A percentile compares a stretch with the other conserved stretches of the same genome.
Evolutionary conservation across 2,329 filamentous ascomycete species (phyloP).

Genomic region (Alternaria gaisen): DNA sequence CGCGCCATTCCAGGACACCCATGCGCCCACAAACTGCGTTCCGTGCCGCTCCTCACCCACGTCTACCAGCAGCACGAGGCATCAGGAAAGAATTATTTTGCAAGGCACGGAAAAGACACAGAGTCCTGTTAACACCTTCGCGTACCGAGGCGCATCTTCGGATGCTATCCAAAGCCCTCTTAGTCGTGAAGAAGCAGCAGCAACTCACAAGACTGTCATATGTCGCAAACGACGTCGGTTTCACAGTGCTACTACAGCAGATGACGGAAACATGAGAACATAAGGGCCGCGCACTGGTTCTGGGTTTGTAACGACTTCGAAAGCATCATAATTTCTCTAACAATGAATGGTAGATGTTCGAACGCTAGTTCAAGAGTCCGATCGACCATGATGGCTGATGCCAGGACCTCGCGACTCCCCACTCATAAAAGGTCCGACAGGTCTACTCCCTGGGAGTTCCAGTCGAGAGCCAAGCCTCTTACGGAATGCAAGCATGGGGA

Average conservation of each 20-base stretch:
- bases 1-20: background rate
- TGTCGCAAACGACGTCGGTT: background rate
- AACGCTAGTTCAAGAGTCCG: background rate
- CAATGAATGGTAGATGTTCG: background rate
- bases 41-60: background rate
- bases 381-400: constrained; percentile 5
- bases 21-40: background rate
- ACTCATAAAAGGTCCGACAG: background rate
- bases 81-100: background rate
- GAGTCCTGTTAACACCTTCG: background rate
- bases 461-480: too few relatives aligned
- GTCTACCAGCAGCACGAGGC: background rate
- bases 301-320: background rate
- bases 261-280: background rate
- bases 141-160: background rate
- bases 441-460: background rate
- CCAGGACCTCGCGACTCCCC: background rate
- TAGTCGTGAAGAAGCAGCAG: too few relatives aligned
- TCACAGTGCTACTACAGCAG: background rate
- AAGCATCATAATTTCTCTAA: background rate
- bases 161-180: background rate
- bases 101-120: background rate
- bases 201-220: background rate
- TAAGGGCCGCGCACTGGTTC: background rate
- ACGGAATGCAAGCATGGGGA: background rate